These are phyloP conservation scores for Ascochyta clinopodiicola DNA, from an alignment of 2,329 filamentous ascomycete species.

Conservation along the genomic window DNA sequence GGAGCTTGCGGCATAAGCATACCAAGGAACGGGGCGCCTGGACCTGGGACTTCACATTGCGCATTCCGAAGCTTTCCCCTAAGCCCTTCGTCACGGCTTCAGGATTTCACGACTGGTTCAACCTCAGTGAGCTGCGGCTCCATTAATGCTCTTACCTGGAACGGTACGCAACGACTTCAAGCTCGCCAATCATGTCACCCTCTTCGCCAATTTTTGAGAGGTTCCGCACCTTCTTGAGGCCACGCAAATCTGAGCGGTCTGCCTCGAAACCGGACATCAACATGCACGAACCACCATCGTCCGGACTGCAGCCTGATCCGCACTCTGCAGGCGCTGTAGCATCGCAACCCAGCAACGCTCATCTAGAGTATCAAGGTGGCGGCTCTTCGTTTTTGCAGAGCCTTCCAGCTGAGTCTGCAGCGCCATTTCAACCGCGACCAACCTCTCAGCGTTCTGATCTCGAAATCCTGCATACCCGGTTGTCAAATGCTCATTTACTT, in stretches of 20 bases:
- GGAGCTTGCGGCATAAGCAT: not conserved
- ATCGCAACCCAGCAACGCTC: not conserved
- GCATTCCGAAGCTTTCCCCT: not conserved
- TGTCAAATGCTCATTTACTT: constrained; percentile 16
- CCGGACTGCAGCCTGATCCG: not conserved
- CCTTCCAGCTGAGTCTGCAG: not conserved
- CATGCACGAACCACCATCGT: not conserved
- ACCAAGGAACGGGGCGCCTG: not conserved
- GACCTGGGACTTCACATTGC: not conserved
- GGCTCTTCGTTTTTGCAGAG: not conserved
- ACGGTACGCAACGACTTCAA: not conserved
- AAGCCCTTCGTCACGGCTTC: not conserved
- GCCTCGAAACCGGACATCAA: not conserved
- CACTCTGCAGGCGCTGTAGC: not conserved
- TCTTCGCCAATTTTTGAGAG: constrained; percentile 6
- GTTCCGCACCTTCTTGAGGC: constrained; percentile 8
- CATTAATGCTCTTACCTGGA: not conserved
- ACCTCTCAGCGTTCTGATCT: constrained; percentile 7
- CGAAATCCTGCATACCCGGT: constrained; percentile 10
- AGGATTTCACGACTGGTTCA: not conserved
- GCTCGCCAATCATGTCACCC: constrained; percentile 1
- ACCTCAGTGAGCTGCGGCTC: not conserved
- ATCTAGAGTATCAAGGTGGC: not conserved
- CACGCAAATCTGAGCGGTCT: constrained; percentile 3
- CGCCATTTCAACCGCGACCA: not conserved